Percentiles rank a stretch among this genome's conserved stretches.
Conservation (phyloP, 306 rosid genomes). For the Alnus rubra region DNA sequence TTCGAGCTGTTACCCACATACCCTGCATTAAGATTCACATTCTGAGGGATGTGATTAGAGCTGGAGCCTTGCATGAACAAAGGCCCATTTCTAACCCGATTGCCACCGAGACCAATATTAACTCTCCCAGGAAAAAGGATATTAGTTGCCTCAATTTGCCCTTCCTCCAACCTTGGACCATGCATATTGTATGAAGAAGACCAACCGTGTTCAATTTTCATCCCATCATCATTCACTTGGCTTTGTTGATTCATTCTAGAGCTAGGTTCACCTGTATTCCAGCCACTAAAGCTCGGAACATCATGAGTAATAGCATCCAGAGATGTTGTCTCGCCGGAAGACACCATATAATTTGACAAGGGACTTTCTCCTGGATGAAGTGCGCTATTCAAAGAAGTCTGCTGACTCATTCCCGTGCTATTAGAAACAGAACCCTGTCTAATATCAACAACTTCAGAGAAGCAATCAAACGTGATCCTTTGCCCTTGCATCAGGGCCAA, state of each 20-base stretch:
- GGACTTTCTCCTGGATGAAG: conserved; percentile 54
- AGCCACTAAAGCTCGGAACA: conserved; percentile 43
- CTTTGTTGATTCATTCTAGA: conserved; percentile 49
- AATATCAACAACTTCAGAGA: conserved; percentile 48
- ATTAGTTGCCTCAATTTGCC: conserved; percentile 45
- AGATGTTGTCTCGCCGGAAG: conserved; percentile 54
- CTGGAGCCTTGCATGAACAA: conserved; percentile 67
- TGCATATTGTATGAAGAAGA: conserved; percentile 48
- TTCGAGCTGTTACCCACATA: conserved; percentile 36
- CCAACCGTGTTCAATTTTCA: conserved; percentile 50
- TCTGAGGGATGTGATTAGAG: conserved; percentile 44
- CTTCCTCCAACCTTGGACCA: conserved; percentile 52
- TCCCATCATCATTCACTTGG: conserved; percentile 51
- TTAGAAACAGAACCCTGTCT: conserved; percentile 59
- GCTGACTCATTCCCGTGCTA: conserved; percentile 56
- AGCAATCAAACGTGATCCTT: conserved; percentile 54
- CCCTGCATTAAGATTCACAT: conserved; percentile 44
- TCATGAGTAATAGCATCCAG: conserved; percentile 45
- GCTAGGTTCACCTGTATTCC: conserved; percentile 66
- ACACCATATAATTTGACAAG: conserved; percentile 55
- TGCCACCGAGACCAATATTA: conserved; percentile 38
- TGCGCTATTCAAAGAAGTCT: conserved; percentile 48
- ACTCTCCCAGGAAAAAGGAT: conserved; percentile 48
- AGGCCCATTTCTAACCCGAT: conserved; percentile 54
- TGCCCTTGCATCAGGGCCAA: conserved; percentile 73